Evolutionary conservation across 2,329 filamentous ascomycete genomes (phyloP), one percentile per base, ranked within the genome.

Genomic region (Arthrobotrys conoides): DNA sequence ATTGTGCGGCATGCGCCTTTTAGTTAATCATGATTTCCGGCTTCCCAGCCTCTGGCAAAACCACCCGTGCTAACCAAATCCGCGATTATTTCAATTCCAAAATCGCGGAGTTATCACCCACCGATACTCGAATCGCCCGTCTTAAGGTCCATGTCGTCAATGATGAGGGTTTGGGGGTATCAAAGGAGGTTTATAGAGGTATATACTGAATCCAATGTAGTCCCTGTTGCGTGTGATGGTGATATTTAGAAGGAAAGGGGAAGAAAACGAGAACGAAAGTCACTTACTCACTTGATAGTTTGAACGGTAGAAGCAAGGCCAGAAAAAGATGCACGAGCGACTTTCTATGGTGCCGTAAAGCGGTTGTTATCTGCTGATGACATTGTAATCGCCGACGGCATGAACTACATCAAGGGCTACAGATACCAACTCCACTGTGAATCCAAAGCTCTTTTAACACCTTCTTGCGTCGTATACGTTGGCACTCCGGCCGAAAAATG

Each of bases 391-490:
- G 89, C 93, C 16, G 93, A 96, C 83, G 90, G 91, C 0, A 86
- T 93, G 77, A 96, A 96, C 84, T 96, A 96, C 85, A 96, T 96
- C 85, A 96, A 96, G 84, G 93, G 93, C 44, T 96, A 92, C 89
- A 88, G 93, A 61, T 96, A 96, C 84, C 93, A 96, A 86, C 86
- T 96, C 22, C 91, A 91, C 84, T 95, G 93, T 85, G 93, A 96
- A 85, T 90, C 93, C 44, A 96, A 96, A 85, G 93, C 93, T 59
- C 86, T 92, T 68, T 86, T 90, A 80, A 96, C 93, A 2, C 89
- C 91, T 2, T 92, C 89, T 84, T 94, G 91, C 82, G 89, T 96
- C 85, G 83, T 87, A 67, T 87, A 88, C 81, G 83, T 88, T 82
- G 87, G 87, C 6, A 86, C 86, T 6, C 85, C 86, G 9, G 83